A percentile compares a stretch with the other conserved stretches of the same genome.
phyloP scores from a whole-genome alignment of 73 alveolate species.

The Paramecium primaurelia region DNA sequence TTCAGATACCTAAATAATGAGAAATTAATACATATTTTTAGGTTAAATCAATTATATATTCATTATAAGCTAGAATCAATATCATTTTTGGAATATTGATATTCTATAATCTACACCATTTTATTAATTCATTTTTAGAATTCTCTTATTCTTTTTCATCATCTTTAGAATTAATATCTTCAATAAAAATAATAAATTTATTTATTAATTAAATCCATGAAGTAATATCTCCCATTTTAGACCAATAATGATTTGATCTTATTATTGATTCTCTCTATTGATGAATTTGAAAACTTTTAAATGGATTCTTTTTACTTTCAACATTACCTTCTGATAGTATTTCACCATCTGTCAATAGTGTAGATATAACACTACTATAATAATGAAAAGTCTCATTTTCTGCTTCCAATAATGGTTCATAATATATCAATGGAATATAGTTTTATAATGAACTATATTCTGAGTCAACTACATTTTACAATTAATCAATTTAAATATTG shows the following conservation, averaged over 20 bases:
- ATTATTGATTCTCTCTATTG: slow-evolving; percentile 4
- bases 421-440: not conserved
- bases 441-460: not conserved
- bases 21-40: not conserved
- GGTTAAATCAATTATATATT: not conserved
- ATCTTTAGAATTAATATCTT: not conserved
- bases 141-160: not conserved
- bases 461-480: not conserved
- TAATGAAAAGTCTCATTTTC: slow-evolving; percentile 33
- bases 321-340: slow-evolving; percentile 31
- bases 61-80: slow-evolving; percentile 19
- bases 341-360: slow-evolving; percentile 12
- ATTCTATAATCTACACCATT: not conserved
- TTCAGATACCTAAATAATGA: not conserved
- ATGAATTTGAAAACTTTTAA: not conserved
- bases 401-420: not conserved
- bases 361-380: not conserved
- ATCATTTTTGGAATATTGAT: slow-evolving; percentile 19
- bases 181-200: slow-evolving; percentile 25
- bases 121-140: not conserved
- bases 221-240: slow-evolving; percentile 29
- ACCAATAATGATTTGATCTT: slow-evolving; percentile 47
- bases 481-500: not conserved
- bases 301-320: slow-evolving; percentile 4
- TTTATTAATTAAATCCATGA: slow-evolving; percentile 38